phyloP scores from a whole-genome alignment of 129 eudicot genomes.

The Dittrichia graveolens region DNA sequence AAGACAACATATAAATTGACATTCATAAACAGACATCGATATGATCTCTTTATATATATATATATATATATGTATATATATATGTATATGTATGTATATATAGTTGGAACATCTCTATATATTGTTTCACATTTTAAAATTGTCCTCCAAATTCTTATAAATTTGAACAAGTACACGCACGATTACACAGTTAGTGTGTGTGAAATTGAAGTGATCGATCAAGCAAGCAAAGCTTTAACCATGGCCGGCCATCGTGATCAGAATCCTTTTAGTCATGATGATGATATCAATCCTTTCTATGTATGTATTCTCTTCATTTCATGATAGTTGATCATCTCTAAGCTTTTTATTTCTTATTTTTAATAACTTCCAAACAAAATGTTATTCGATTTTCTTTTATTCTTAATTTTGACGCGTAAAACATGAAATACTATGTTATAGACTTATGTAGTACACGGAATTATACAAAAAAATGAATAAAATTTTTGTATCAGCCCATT shows the following conservation, averaged over 20 bases:
- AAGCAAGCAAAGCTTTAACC: not conserved
- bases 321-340: too few relatives aligned
- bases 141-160: not conserved
- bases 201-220: not conserved
- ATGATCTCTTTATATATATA: not conserved
- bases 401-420: too few relatives aligned
- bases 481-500: too few relatives aligned
- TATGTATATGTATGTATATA: not conserved
- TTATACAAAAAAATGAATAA: too few relatives aligned
- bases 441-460: too few relatives aligned
- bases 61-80: too few relatives aligned
- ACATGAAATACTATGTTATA: too few relatives aligned
- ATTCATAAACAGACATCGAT: not conserved
- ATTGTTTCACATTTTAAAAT: too few relatives aligned
- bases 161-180: not conserved
- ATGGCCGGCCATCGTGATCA: conserved; percentile 37
- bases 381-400: too few relatives aligned
- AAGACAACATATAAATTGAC: not conserved
- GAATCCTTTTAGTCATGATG: conserved; percentile 30
- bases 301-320: conserved; percentile 8
- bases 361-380: too few relatives aligned
- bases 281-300: conserved; percentile 38
- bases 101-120: not conserved
- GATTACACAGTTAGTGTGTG: not conserved
- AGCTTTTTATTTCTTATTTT: not conserved